Percentiles rank a stretch among this genome's conserved stretches.
Conservation (phyloP, 73 alveolate genomes). For the Paramecium pentaurelia region DNA sequence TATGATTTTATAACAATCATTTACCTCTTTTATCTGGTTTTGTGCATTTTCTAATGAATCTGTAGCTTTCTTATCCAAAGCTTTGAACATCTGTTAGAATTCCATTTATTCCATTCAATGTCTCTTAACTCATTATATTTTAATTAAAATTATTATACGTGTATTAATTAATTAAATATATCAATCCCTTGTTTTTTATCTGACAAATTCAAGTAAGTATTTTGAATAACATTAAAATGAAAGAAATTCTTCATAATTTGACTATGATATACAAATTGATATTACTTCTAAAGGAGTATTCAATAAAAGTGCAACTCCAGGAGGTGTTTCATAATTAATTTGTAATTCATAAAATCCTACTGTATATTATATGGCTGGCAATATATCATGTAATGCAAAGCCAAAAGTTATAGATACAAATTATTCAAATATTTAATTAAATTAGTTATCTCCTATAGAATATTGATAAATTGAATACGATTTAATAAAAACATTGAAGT, state of each 20-base stretch:
- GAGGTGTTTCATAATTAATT: too few species aligned
- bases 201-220: neutral
- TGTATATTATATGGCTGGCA: too few species aligned
- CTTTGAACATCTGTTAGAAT: constrained; percentile 52
- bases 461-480: too few species aligned
- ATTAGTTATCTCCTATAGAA: too few species aligned
- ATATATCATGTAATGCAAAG: too few species aligned
- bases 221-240: constrained; percentile 45
- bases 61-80: constrained; percentile 70
- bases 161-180: neutral
- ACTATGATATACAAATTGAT: too few species aligned
- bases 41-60: constrained; percentile 79
- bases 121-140: constrained; percentile 29
- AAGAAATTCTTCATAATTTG: too few species aligned
- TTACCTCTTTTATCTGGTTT: constrained; percentile 87
- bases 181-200: neutral
- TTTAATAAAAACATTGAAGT: neutral
- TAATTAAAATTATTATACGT: neutral
- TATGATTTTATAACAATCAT: neutral
- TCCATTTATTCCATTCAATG: constrained; percentile 52
- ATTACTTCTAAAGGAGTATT: too few species aligned
- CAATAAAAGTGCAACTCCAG: too few species aligned
- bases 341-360: too few species aligned
- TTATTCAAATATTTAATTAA: too few species aligned
- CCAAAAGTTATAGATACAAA: too few species aligned